Percentiles rank a stretch among this genome's conserved stretches.
Conservation (phyloP, 2,329 filamentous ascomycete genomes). For the Pseudogymnoascus sp. region DNA sequence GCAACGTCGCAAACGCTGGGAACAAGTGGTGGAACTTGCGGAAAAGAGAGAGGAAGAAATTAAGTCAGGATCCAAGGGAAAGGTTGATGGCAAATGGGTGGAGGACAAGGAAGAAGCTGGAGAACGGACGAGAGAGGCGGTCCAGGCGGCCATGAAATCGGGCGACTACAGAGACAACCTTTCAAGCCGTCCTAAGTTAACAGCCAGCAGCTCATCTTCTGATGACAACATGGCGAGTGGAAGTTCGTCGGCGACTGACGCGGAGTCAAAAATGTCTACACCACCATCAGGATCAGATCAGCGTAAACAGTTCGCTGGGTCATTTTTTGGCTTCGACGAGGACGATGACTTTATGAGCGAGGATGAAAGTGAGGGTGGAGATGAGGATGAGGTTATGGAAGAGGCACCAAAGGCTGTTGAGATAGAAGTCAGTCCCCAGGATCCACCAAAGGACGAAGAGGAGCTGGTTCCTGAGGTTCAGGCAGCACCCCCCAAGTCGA, state of each 20-base stretch:
- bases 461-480: constrained; percentile 9
- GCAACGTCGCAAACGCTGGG: constrained; percentile 73
- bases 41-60: constrained; percentile 80
- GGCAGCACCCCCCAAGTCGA: constrained; percentile 13
- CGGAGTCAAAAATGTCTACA: constrained; percentile 36
- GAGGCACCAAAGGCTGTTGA: constrained; percentile 20
- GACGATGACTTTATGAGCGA: constrained; percentile 68
- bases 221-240: constrained; percentile 24
- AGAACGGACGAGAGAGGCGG: constrained; percentile 72
- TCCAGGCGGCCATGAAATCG: constrained; percentile 60
- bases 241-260: constrained; percentile 25
- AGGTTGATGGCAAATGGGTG: constrained; percentile 85
- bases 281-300: constrained; percentile 37
- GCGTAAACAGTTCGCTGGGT: constrained; percentile 28
- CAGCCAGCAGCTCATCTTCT: constrained; percentile 33
- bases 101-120: constrained; percentile 88
- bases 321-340: constrained; percentile 72
- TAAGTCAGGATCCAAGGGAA: constrained; percentile 59
- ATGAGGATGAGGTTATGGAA: constrained; percentile 16
- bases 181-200: constrained; percentile 35
- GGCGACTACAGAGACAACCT: constrained; percentile 56
- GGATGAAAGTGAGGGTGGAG: constrained; percentile 42
- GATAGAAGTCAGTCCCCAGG: constrained; percentile 17
- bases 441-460: constrained; percentile 19
- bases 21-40: constrained; percentile 76